Base-by-base conservation (phyloP, 257 asterid species). In the Coffea canephora region DNA sequence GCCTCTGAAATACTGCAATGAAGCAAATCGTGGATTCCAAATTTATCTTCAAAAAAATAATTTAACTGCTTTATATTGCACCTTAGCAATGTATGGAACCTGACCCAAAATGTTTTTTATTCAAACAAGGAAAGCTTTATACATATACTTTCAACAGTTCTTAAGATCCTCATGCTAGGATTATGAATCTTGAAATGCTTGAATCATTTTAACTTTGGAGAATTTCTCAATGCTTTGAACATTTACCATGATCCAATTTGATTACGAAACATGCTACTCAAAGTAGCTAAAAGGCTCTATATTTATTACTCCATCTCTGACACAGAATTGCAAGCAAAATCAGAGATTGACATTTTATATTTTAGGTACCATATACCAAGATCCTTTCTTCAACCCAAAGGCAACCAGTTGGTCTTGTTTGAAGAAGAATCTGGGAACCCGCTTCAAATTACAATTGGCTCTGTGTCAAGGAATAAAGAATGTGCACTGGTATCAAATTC, bases 361-460 rank as follows among this genome's bases (percentile, higher is more conserved):
- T 77, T 83, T 70, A 94, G 98, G 97, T 90, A 91, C 86, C 90
- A 91, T 66, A 78, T 94, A 81, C 98, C 98, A 79, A 89, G 97
- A 80, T 91, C 96, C 69, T 94, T 90, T 86, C 91, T 95, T 61
- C 88, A 83, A 82, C 91, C 94, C 76, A 84, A 15, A 11, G 66
- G 84, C 57, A 95, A 95, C 88, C 85, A 80, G 5, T 66, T 95
- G 78, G 92, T 95, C 59, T 55, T 95, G 74, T 88, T 91, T 14
- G 99, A 93, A 80, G 99, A 95, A 90, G 98, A 93, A 90, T 68
- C 62, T 12, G 97, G 97, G 5, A 79, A 91, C 68, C 99, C 98
- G 71, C 85, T 88, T 25, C 79, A 83, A 31, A 76, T 95, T 80
- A 78, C 97, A 27, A 69, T 95, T 13, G 97, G 87, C 81, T 79